Base-by-base conservation (phyloP, 108 stramenopile species). In the Skeletonema marinoi region DNA sequence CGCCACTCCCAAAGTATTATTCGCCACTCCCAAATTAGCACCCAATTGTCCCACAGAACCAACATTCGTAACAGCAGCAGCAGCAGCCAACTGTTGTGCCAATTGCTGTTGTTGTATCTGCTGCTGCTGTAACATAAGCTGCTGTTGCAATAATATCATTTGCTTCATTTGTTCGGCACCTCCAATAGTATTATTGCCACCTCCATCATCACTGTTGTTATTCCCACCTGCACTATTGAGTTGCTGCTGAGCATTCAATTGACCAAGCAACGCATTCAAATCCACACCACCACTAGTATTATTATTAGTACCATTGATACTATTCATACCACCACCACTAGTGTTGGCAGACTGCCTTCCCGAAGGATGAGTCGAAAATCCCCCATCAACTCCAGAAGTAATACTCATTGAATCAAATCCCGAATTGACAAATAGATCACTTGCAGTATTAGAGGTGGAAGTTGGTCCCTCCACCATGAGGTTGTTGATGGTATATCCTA, bases 141-240 rank as follows among this genome's bases (percentile, higher is more conserved):
- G 74, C 59, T 77, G 78, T 54, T 79, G 78, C 42, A 79, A 56
- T 33, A 48, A 32, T 19, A 78, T 25, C 66, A 78, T 71, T 66
- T 70, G 77, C 41, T 78, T 78, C 65, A 78, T 68, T 68, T 79
- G 71, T 9, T 73, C 71, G 0, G 71, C 25, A 29, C 25, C 4
- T 56, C 54, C 19, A 25, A 3, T 10, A 10, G 7, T 46, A 46
- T 8, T 46, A 56, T 21, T 54, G 0, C 8, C 9, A 0, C 38
- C n/a, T n/a, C n/a, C n/a, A n/a, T n/a, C 39, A 41, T 35, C 6
- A 50, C n/a, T 50, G 3, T 17, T 50, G n/a, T 50, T 50, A 25
- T 17, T 17, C 8, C 21, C 54, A 25, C 25, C 25, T n/a, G n/a
- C n/a, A 56, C 19, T 1, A 50, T 10, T 10, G 3, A 14, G 13